A percentile compares a stretch with the other conserved stretches of the same genome.
phyloP scores from a whole-genome alignment of 2,329 filamentous ascomycete genomes.

The Leptographium lundbergii region DNA sequence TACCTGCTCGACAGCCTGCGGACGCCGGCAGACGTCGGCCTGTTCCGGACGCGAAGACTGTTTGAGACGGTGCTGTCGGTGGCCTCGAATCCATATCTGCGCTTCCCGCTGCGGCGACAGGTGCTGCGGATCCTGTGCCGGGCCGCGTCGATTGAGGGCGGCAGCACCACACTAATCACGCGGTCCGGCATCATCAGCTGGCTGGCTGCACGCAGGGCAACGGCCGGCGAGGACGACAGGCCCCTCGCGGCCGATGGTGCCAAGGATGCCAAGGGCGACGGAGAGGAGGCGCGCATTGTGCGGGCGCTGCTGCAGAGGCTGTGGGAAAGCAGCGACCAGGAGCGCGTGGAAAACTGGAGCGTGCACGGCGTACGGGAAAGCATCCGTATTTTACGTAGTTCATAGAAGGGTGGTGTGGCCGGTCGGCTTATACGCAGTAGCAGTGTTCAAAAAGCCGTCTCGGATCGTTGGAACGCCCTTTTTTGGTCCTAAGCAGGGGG shows the following conservation, averaged over 20 bases:
- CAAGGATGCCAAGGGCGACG: neutral
- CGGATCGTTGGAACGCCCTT: neutral
- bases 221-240: neutral
- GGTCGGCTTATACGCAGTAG: neutral
- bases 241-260: neutral
- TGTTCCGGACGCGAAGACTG: constrained; percentile 49
- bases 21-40: constrained; percentile 42
- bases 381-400: neutral
- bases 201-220: constrained; percentile 49
- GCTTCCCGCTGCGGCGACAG: constrained; percentile 45
- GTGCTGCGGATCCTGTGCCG: constrained; percentile 51
- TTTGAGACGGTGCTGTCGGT: constrained; percentile 65
- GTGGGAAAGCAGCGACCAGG: constrained; percentile 52
- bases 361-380: constrained; percentile 26
- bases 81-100: constrained; percentile 54
- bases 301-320: constrained; percentile 43
- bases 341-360: constrained; percentile 57
- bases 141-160: constrained; percentile 53
- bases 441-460: too few relatives aligned
- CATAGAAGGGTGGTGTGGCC: neutral
- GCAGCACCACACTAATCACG: constrained; percentile 70
- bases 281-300: constrained; percentile 35
- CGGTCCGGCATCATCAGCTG: constrained; percentile 63
- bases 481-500: neutral
- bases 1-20: constrained; percentile 58